Conservation (phyloP, 202 grass and related monocot species). For the Carex sylvatica region DNA sequence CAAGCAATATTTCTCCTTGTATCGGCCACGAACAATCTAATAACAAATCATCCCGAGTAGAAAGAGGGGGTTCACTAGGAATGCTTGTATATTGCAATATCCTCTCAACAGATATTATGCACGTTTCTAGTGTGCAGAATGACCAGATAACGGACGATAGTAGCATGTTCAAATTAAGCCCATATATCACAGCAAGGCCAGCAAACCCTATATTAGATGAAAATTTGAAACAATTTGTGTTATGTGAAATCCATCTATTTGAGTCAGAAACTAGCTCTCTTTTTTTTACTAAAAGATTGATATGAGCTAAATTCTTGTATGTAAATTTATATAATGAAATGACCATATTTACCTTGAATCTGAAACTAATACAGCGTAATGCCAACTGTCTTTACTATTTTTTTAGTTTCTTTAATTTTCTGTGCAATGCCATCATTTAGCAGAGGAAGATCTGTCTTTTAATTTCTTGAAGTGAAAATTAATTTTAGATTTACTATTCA, state of each 20-base stretch:
- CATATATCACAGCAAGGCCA: slow-evolving; percentile 76
- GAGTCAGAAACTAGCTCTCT: background rate
- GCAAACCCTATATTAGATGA: slow-evolving; percentile 55
- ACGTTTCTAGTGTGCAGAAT: slow-evolving; percentile 59
- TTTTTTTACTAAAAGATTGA: background rate
- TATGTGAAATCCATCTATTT: slow-evolving; percentile 6
- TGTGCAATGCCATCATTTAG: background rate
- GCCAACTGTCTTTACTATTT: background rate
- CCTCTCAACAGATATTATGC: slow-evolving; percentile 88
- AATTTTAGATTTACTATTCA: background rate
- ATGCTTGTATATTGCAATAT: slow-evolving; percentile 82
- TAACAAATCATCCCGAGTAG: slow-evolving; percentile 33
- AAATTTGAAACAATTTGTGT: background rate
- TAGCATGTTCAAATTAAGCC: slow-evolving; percentile 69
- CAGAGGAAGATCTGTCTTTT: background rate
- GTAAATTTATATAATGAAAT: background rate
- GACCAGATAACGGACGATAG: slow-evolving; percentile 60
- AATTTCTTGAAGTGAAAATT: background rate
- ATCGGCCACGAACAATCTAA: slow-evolving; percentile 58
- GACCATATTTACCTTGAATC: background rate
- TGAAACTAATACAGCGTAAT: background rate
- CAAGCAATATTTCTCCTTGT: slow-evolving; percentile 57
- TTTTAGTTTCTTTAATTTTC: background rate
- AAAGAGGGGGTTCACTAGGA: slow-evolving; percentile 70
- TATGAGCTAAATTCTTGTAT: background rate